Base-by-base conservation (phyloP, 140 eudicot species). In the Stevia rebaudiana region DNA sequence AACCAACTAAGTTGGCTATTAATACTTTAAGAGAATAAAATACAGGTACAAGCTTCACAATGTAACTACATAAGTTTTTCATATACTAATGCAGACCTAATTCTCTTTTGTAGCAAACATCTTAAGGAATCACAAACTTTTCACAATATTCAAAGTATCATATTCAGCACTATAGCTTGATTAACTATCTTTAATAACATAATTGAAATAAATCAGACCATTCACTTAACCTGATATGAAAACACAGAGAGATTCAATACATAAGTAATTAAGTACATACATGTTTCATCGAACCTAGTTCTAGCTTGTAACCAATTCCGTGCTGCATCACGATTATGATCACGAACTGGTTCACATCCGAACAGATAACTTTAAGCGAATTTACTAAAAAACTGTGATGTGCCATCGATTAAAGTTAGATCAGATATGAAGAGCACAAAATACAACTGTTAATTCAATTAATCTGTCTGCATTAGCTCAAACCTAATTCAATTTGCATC, bases 401-500 rank as follows among this genome's bases (percentile, higher is more conserved):
- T n/a, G 63, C 11, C 4, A 13, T 42, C 5, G 24, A 65, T 21
- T 47, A 24, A 49, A 28, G 35, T 2, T 23, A 48, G 22, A 60
- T 36, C 67, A 58, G 0, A 13, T 33, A 58, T 13, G 16, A 31
- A 31, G 4, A 58, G 47, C 40, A 44, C 55, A 28, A 39, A 9
- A 47, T 31, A 28, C 39, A 39, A 19, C 28, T 8, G 23, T 19
- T 37, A 16, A 9, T 40, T 60, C 65, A 50, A 17, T 67, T 67
- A 73, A 56, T 12, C 30, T 5, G 53, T 21, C 68, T 43, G 28
- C 57, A 66, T 36, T 36, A 50, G 48, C 19, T 21, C 47, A 16
- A 31, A 50, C 59, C 79, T 60, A 68, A 68, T 31, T 53, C 62
- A 47, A 53, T 40, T 66, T 41, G 70, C 44, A 67, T 15, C 43